Base-by-base conservation (phyloP, 352 stramenopile genomes). In the Phytophthora cactorum region DNA sequence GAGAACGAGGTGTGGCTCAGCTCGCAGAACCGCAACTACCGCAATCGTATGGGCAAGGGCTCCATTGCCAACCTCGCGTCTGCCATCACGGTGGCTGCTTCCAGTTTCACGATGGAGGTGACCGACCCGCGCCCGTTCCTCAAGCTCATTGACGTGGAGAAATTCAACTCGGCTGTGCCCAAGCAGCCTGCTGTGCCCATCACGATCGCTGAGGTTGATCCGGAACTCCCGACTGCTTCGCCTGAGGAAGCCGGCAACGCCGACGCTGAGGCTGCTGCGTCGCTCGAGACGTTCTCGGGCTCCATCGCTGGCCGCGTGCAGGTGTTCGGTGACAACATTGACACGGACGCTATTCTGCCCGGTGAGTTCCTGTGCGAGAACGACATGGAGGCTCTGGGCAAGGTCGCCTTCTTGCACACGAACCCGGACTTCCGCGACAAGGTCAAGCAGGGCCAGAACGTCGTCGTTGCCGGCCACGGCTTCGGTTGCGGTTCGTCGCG, bases 271-370 rank as follows among this genome's bases (percentile, higher is more conserved):
- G 70, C 61, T 8, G 80, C 70, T 7, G 72, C 66, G 5, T 73
- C 68, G 9, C 68, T 90, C 7, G 68, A 81, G 15, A 83, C 75
- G 0, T 85, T 86, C 38, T 67, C 72, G 6, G 69, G 71, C 22
- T 77, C 79, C 46, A 91, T 95, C 50, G 81, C 79, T 59, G 88
- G 88, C 29, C 84, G 83, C 52, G 77, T 83, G 15, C 88, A 94
- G 59, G 83, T 93, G 11, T 96, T 94, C 69, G 86, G 84, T n/a
- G 88, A 96, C 78, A 96, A 96, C 66, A 94, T 96, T 31, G 87
- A 96, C 72, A 96, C 88, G 53, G 88, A 96, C 58, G 88, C 86
- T n/a, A 94, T 96, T 68, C 68, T 96, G 27, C 85, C 88, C 1
- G 88, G 84, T 27, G 84, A 95, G 65, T 94, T 81, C 52, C 46